Evolutionary conservation across 768 basidiomycete genomes (phyloP).

Genomic region (Nidularia pulvinata): DNA sequence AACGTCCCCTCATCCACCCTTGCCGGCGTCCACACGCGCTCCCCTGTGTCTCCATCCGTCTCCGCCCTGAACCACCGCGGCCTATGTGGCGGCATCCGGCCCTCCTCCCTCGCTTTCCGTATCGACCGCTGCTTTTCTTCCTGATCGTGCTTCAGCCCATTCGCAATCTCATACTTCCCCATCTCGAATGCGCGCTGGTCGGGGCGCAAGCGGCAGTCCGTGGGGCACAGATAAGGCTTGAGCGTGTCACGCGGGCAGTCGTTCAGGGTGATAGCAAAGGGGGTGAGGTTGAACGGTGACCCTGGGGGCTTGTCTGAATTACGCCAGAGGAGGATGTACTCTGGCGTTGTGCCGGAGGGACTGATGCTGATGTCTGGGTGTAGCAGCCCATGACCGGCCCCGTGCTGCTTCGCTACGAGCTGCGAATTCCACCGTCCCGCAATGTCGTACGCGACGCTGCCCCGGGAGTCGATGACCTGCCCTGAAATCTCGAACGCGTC

Average conservation of each 20-base stretch:
- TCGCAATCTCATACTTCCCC: conserved; percentile 84
- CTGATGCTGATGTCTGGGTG: conserved; percentile 72
- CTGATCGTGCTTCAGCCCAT: conserved; percentile 73
- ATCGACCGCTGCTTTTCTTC: conserved; percentile 85
- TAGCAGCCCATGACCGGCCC: conserved; percentile 56
- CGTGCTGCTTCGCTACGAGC: conserved; percentile 80
- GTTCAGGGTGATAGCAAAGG: conserved; percentile 92
- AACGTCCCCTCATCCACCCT: conserved; percentile 45
- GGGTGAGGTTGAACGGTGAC: conserved; percentile 94
- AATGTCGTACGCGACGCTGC: conserved; percentile 79
- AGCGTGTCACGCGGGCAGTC: conserved; percentile 77
- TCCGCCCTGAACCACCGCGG: conserved; percentile 88
- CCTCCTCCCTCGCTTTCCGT: conserved; percentile 74
- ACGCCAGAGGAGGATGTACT: conserved; percentile 89
- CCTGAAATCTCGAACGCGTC: conserved; percentile 95
- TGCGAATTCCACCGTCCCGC: conserved; percentile 97
- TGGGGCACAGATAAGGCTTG: conserved; percentile 75
- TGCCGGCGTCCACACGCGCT: conserved; percentile 83
- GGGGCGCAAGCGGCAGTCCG: conserved; percentile 90
- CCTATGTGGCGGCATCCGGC: conserved; percentile 64
- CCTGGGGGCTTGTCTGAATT: conserved; percentile 80
- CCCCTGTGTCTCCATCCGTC: conserved; percentile 87
- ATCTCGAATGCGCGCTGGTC: conserved; percentile 95
- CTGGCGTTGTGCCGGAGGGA: conserved; percentile 45
- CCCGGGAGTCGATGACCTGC: conserved; percentile 65